Percentiles rank a stretch among this genome's conserved stretches.
These are phyloP conservation scores for Tolypocladium nubicola DNA, from an alignment of 2,329 filamentous ascomycete species.

Conservation along the genomic window DNA sequence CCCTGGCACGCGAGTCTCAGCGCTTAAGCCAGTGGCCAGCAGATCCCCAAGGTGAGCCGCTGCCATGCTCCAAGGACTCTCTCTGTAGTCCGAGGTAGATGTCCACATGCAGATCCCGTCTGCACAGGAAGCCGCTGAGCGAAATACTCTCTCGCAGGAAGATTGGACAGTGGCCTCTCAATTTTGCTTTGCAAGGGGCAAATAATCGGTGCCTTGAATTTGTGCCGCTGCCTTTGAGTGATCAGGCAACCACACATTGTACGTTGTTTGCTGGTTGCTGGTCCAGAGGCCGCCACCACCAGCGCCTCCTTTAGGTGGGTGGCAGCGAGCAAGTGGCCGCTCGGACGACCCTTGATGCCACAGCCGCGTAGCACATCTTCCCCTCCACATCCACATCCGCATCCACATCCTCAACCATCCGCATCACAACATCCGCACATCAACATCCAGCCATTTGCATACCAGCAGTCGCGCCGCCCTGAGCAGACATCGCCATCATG, in stretches of 20 bases:
- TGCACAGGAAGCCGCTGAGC: not conserved
- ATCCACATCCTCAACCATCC: constrained; percentile 1
- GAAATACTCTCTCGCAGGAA: not conserved
- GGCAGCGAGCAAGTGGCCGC: not conserved
- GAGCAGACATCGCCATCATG: constrained; percentile 49
- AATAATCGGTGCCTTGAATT: not conserved
- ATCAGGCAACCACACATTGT: not conserved
- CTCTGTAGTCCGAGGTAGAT: too few species aligned
- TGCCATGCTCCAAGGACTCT: not conserved
- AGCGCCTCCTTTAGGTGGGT: not conserved
- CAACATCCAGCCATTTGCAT: constrained; percentile 1
- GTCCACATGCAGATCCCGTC: not conserved
- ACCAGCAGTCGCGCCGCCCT: not conserved
- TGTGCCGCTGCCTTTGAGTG: not conserved
- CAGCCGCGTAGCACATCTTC: constrained; percentile 7
- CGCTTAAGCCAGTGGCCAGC: too few species aligned
- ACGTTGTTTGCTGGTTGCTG: not conserved
- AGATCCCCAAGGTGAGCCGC: not conserved
- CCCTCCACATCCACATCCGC: constrained; percentile 9
- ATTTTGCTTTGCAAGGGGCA: not conserved
- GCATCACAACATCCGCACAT: constrained; percentile 1
- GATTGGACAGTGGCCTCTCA: not conserved
- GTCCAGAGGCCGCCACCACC: not conserved
- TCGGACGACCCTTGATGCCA: constrained; percentile 3
- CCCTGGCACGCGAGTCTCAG: too few species aligned